A percentile compares a stretch with the other conserved stretches of the same genome.
phyloP scores from a whole-genome alignment of 768 basidiomycete genomes.

The Tulasnella sp. region DNA sequence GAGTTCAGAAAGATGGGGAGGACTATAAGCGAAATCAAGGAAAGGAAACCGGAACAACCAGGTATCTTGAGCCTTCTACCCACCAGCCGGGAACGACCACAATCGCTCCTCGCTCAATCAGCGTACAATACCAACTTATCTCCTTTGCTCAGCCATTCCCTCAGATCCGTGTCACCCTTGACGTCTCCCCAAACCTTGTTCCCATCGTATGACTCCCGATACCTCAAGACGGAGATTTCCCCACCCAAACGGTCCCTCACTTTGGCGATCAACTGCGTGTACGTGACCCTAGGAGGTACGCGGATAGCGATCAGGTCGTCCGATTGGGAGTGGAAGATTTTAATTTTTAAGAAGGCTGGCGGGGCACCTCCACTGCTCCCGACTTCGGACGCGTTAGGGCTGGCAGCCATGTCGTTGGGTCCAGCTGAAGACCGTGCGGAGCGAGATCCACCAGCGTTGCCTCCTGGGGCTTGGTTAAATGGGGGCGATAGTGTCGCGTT shows the following conservation, averaged over 20 bases:
- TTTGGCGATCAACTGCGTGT: constrained; percentile 86
- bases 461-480: neutral
- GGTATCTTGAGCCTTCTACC: constrained; percentile 8
- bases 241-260: constrained; percentile 83
- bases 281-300: constrained; percentile 89
- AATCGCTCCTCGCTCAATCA: constrained; percentile 14
- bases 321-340: constrained; percentile 90
- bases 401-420: constrained; percentile 15
- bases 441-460: constrained; percentile 2
- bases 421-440: constrained; percentile 25
- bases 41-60: neutral
- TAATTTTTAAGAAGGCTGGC: constrained; percentile 92
- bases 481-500: constrained; percentile 22
- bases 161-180: constrained; percentile 63
- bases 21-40: neutral
- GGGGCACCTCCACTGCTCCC: neutral
- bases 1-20: neutral
- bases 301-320: constrained; percentile 97
- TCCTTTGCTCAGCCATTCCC: constrained; percentile 73
- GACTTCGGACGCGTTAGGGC: neutral
- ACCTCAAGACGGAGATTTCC: constrained; percentile 69
- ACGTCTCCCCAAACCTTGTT: constrained; percentile 57
- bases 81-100: neutral
- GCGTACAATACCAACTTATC: constrained; percentile 79
- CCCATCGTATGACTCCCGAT: constrained; percentile 62